A percentile compares a stretch with the other conserved stretches of the same genome.
Conservation (phyloP, 2,329 filamentous ascomycete genomes). For the Neoarthrinium moseri region DNA sequence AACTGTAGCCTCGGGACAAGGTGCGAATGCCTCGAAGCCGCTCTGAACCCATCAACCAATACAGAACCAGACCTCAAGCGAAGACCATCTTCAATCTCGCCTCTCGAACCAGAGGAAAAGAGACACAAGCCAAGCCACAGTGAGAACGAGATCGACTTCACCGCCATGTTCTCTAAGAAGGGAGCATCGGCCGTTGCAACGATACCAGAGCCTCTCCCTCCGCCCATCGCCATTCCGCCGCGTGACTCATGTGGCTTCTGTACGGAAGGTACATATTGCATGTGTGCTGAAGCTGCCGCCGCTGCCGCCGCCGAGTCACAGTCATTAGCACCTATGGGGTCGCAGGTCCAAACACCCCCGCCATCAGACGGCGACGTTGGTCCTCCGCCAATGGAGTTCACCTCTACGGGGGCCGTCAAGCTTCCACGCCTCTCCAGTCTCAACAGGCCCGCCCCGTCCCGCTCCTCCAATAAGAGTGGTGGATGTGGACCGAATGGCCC, state of each 20-base stretch:
- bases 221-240: conserved; percentile 36
- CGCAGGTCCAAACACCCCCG: conserved; percentile 56
- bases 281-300: conserved; percentile 64
- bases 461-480: conserved; percentile 21
- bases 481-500: conserved; percentile 67
- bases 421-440: conserved; percentile 45
- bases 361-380: conserved; percentile 61
- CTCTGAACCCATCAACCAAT: conserved; percentile 32
- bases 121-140: conserved; percentile 49
- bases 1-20: conserved; percentile 62
- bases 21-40: conserved; percentile 60
- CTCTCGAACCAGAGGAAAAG: conserved; percentile 48
- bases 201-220: conserved; percentile 29
- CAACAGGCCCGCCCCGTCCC: conserved; percentile 24
- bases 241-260: conserved; percentile 81
- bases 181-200: conserved; percentile 30
- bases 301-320: conserved; percentile 34
- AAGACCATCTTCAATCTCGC: conserved; percentile 43
- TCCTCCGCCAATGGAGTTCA: conserved; percentile 57
- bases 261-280: conserved; percentile 76
- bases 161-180: conserved; percentile 58
- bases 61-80: conserved; percentile 47
- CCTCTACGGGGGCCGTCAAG: conserved; percentile 60
- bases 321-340: conserved; percentile 37
- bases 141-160: conserved; percentile 72